Evolutionary conservation across 495 filamentous ascomycete species (phyloP).

Genomic region (Neurospora sp.): DNA sequence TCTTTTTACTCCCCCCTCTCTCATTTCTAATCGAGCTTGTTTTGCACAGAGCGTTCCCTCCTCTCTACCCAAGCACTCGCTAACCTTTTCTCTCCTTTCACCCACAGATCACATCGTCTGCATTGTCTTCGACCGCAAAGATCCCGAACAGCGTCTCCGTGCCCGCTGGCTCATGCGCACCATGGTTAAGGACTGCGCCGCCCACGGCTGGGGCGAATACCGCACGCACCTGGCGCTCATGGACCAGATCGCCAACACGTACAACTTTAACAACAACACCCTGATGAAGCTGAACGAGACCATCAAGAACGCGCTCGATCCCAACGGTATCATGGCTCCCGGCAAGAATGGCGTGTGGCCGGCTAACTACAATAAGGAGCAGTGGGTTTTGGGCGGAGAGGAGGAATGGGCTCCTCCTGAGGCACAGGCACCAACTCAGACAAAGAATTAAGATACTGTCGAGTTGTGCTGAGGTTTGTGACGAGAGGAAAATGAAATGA

Average conservation of each 20-base stretch:
- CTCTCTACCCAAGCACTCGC: not conserved
- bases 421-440: not conserved
- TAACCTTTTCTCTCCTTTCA: not conserved
- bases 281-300: constrained; percentile 45
- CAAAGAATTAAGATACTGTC: not conserved
- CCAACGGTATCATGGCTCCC: constrained; percentile 47
- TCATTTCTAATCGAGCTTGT: constrained; percentile 27
- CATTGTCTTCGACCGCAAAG: constrained; percentile 43
- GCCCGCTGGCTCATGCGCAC: constrained; percentile 33
- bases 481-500: not conserved
- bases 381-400: constrained; percentile 28
- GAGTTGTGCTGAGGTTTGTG: not conserved
- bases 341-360: constrained; percentile 50
- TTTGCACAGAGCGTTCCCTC: constrained; percentile 21
- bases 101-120: constrained; percentile 41
- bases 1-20: constrained; percentile 42
- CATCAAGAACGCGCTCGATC: constrained; percentile 49
- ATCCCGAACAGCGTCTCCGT: constrained; percentile 24
- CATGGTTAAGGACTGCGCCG: constrained; percentile 39
- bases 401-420: constrained; percentile 5
- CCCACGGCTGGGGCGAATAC: constrained; percentile 47
- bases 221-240: constrained; percentile 45
- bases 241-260: constrained; percentile 50
- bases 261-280: constrained; percentile 43
- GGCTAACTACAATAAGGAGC: constrained; percentile 30